phyloP scores from a whole-genome alignment of 352 stramenopile species.

The Pythium aristosporum region DNA sequence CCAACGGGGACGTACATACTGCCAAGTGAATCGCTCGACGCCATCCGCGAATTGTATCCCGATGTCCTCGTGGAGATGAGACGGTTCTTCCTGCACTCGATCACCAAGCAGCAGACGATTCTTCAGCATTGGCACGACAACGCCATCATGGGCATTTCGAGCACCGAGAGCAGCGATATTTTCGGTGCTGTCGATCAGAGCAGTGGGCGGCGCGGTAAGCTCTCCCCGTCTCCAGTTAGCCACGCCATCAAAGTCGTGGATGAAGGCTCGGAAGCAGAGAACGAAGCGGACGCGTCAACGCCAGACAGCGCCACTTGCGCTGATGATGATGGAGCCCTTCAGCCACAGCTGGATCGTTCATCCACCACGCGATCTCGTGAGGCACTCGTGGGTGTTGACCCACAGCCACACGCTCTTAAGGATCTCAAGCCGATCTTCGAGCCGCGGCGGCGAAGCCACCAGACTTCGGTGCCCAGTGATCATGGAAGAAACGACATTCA shows the following conservation, averaged over 20 bases:
- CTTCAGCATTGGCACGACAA: constrained; percentile 75
- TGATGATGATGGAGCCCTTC: not conserved
- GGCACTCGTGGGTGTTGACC: not conserved
- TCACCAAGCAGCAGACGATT: constrained; percentile 74
- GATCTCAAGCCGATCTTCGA: not conserved
- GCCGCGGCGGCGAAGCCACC: not conserved
- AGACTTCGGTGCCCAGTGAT: not conserved
- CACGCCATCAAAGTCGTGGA: constrained; percentile 15
- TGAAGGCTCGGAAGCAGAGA: constrained; percentile 2
- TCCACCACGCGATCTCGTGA: not conserved
- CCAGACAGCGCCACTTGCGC: not conserved
- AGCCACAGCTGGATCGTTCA: not conserved
- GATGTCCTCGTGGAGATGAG: constrained; percentile 67
- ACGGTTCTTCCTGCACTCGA: constrained; percentile 68
- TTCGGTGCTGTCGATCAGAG: constrained; percentile 25
- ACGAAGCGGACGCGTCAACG: not conserved
- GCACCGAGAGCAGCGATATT: constrained; percentile 40
- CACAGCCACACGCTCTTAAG: not conserved
- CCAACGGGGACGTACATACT: constrained; percentile 65
- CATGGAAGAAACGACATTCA: not conserved
- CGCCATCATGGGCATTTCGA: constrained; percentile 57
- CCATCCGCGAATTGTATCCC: constrained; percentile 50
- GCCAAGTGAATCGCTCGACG: constrained; percentile 56
- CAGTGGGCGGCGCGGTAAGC: not conserved
- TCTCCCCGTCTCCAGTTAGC: not conserved